phyloP scores from a whole-genome alignment of 2,329 filamentous ascomycete species.

The Alternaria infectoria region DNA sequence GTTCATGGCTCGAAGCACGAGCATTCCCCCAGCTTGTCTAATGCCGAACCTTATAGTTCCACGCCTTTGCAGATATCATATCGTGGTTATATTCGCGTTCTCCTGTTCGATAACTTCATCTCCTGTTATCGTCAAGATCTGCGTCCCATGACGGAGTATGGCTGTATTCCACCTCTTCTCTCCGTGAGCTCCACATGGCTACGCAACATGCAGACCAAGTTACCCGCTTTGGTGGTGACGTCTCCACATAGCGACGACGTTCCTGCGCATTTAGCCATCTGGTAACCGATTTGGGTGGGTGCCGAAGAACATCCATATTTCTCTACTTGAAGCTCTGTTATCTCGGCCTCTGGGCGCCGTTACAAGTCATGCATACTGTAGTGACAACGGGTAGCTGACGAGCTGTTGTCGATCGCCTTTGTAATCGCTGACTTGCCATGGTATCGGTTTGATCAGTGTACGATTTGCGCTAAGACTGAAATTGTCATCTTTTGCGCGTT shows the following conservation, averaged over 20 bases:
- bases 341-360: background rate
- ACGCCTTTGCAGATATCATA: background rate
- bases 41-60: background rate
- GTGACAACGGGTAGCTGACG: background rate
- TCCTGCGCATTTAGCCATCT: background rate
- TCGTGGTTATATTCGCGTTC: background rate
- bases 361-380: background rate
- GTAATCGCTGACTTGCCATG: background rate
- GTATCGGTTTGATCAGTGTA: background rate
- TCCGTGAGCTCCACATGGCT: constrained; percentile 5
- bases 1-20: background rate
- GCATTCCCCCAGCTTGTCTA: background rate
- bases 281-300: background rate
- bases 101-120: background rate
- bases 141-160: background rate
- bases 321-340: background rate
- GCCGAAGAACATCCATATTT: background rate
- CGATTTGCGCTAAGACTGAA: background rate
- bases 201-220: constrained; percentile 1
- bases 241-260: background rate
- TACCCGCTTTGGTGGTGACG: background rate
- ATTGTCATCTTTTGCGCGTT: background rate
- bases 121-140: background rate
- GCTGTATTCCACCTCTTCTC: background rate
- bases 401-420: background rate